Base-by-base conservation (phyloP, 176 grass and related monocot species). In the Triticum timopheevii region DNA sequence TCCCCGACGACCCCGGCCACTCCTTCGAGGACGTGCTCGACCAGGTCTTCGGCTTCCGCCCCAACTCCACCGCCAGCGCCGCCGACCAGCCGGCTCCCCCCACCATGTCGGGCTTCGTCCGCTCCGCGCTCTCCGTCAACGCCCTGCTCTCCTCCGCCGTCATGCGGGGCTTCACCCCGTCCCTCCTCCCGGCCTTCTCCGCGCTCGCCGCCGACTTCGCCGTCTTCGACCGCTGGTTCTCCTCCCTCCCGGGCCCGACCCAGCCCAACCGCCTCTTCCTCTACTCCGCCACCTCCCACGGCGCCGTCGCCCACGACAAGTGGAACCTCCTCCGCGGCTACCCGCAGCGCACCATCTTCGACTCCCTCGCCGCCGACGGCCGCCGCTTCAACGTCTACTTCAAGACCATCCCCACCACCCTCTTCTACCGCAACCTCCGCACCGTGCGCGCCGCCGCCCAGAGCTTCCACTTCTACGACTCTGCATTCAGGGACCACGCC, bases 141-240 rank as follows among this genome's bases (percentile, higher is more conserved):
- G 4, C 80, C 7, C 82, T 90, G 0, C 87, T 95, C 28, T 87
- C 90, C 49, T 77, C 58, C 69, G 83, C 79, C 24, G 96, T 98
- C 4, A 98, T 98, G 96, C 87, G 90, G 28, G 96, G 93, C 4
- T 98, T 98, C 90, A 92, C 74, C 35, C 96, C 96, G 1, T 69
- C 91, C 76, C 89, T 72, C 12, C 80, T 95, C 36, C 93, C 96
- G 0, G 58, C 94, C 58, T 98, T 95, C 87, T 85, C 91, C 22
- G 81, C 90, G 19, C 89, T 98, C 24, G 91, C 91, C 7, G 42
- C 92, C 3, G 75, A 88, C 64, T 98, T 98, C 86, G 93, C 93
- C 20, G 93, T 98, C 25, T 98, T 98, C 90, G 96, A 98, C 69
- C 93, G 91, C 16, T 98, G 96, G 96, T 98, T 98, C 93, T 95